Percentiles rank a stretch among this genome's conserved stretches.
These are phyloP conservation scores for Naganishia albida DNA, from an alignment of 1,284 basidiomycete genomes.

Conservation along the genomic window DNA sequence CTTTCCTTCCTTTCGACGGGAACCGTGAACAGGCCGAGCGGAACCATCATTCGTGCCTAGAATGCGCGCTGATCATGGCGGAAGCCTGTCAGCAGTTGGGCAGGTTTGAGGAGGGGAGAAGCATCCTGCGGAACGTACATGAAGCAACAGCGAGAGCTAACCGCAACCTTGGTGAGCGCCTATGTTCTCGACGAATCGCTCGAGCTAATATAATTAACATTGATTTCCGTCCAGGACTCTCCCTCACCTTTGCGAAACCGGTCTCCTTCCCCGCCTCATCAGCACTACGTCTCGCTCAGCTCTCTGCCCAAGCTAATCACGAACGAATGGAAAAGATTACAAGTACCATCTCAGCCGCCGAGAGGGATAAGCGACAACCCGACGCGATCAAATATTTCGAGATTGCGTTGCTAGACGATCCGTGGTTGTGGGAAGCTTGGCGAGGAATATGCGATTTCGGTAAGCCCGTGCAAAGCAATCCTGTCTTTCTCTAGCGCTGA, in stretches of 20 bases:
- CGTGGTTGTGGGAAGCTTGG: slow-evolving; percentile 90
- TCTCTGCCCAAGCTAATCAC: slow-evolving; percentile 18
- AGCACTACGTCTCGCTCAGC: slow-evolving; percentile 34
- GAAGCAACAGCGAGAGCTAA: slow-evolving; percentile 44
- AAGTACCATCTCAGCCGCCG: slow-evolving; percentile 57
- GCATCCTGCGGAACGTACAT: slow-evolving; percentile 37
- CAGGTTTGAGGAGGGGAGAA: slow-evolving; percentile 55
- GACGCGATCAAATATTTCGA: slow-evolving; percentile 72
- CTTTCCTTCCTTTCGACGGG: background rate
- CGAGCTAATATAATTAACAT: background rate
- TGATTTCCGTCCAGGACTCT: background rate
- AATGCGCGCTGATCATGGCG: slow-evolving; percentile 75
- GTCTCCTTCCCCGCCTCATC: background rate
- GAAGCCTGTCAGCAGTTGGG: slow-evolving; percentile 72
- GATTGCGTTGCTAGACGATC: slow-evolving; percentile 71
- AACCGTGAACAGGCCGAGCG: background rate
- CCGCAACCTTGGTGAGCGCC: slow-evolving; percentile 38
- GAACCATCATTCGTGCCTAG: slow-evolving; percentile 58
- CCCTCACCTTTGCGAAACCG: slow-evolving; percentile 17
- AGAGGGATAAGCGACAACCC: slow-evolving; percentile 59
- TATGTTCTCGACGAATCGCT: too few species aligned
- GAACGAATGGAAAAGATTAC: slow-evolving; percentile 47
- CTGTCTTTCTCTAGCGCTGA: too few species aligned
- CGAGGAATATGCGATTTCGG: slow-evolving; percentile 82
- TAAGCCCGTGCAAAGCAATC: slow-evolving; percentile 52